Conservation (phyloP, 2,329 filamentous ascomycete species). For the Colletotrichum paranaense region DNA sequence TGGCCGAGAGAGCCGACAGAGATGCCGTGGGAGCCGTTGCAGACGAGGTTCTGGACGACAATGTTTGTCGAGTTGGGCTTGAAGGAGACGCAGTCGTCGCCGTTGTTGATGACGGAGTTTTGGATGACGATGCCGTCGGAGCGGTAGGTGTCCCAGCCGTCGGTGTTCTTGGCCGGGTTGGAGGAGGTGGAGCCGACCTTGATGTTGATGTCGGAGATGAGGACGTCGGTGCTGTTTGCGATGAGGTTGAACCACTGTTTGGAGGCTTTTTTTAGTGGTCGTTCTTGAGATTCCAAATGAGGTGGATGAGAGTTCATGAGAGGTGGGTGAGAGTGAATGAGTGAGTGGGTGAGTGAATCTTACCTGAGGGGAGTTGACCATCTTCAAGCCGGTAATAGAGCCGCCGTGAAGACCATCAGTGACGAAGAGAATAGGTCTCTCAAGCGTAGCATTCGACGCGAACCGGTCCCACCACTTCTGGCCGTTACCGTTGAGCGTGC, state of each 20-base stretch:
- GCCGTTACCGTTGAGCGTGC: conserved; percentile 68
- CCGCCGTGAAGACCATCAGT: conserved; percentile 67
- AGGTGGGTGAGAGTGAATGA: neutral
- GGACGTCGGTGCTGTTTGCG: conserved; percentile 72
- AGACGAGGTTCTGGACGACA: conserved; percentile 73
- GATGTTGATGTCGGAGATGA: conserved; percentile 73
- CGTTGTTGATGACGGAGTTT: conserved; percentile 72
- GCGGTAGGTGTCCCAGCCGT: conserved; percentile 74
- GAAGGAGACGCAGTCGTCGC: conserved; percentile 79
- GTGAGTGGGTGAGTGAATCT: neutral
- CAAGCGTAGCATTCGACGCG: conserved; percentile 64
- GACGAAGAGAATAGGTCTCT: conserved; percentile 69
- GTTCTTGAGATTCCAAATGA: neutral
- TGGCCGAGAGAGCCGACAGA: conserved; percentile 79
- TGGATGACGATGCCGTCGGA: conserved; percentile 73
- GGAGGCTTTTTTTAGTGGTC: neutral
- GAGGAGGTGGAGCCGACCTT: conserved; percentile 62
- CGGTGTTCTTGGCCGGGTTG: conserved; percentile 72
- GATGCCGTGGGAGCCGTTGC: conserved; percentile 79
- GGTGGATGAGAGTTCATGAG: conserved; percentile 11
- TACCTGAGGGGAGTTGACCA: conserved; percentile 65
- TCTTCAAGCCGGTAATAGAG: conserved; percentile 68
- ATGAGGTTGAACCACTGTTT: conserved; percentile 64
- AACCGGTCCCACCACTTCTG: conserved; percentile 74
- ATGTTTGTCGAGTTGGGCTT: conserved; percentile 80